These are phyloP conservation scores for Fennellomyces sp. DNA, from an alignment of 371 early-diverging fungal genomes.

Conservation along the genomic window DNA sequence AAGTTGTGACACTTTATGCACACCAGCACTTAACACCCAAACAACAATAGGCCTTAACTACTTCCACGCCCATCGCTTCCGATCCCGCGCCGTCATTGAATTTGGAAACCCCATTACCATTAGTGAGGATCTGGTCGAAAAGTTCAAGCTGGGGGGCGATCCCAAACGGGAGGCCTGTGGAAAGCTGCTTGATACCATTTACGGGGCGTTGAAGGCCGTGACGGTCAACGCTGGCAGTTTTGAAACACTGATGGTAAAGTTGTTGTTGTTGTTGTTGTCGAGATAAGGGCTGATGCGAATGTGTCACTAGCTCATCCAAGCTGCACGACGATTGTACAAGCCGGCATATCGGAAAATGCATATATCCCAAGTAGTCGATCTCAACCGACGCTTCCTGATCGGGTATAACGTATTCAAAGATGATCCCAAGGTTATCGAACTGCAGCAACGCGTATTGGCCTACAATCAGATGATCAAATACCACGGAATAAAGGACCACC, in stretches of 20 bases:
- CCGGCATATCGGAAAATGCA: conserved; percentile 82
- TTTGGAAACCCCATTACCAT: conserved; percentile 87
- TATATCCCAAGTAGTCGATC: conserved; percentile 82
- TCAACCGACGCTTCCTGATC: conserved; percentile 91
- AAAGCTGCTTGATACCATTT: conserved; percentile 71
- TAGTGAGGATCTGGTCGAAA: conserved; percentile 71
- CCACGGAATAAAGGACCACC: conserved; percentile 95
- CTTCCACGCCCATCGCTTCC: conserved; percentile 92
- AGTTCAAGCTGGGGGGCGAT: conserved; percentile 78
- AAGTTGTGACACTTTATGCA: background rate
- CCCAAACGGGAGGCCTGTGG: conserved; percentile 79
- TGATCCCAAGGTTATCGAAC: conserved; percentile 77
- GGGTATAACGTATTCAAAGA: conserved; percentile 83
- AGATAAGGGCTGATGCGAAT: too few relatives aligned
- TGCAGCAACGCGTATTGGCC: conserved; percentile 73
- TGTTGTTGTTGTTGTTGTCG: conserved; percentile 5
- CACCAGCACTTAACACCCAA: background rate
- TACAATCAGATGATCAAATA: conserved; percentile 90
- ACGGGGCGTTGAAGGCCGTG: conserved; percentile 73
- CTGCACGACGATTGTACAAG: conserved; percentile 90
- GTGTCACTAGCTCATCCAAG: conserved; percentile 93
- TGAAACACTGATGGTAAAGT: conserved; percentile 83
- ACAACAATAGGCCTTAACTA: conserved; percentile 73
- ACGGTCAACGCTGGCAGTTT: conserved; percentile 91
- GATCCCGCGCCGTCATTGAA: conserved; percentile 92